Conservation (phyloP, 179 eudicot genomes). For the Sideroxylon spinosum region DNA sequence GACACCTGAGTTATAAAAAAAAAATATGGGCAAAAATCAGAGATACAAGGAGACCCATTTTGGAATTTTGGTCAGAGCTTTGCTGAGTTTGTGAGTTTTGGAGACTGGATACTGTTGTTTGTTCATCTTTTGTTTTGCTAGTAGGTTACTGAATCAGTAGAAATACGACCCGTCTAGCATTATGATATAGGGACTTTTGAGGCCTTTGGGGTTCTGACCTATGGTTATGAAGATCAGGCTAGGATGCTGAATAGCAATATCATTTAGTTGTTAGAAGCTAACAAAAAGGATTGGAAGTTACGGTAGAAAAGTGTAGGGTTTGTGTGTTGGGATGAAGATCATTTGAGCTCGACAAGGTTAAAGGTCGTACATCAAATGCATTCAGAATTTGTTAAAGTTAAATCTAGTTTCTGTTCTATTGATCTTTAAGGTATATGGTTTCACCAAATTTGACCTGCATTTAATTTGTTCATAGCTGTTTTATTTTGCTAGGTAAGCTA, state of each 20-base stretch:
- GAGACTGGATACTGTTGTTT: neutral
- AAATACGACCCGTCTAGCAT: neutral
- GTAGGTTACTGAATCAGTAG: neutral
- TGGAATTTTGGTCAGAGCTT: neutral
- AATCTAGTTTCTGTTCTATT: neutral
- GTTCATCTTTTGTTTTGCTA: neutral
- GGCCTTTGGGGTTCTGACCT: neutral
- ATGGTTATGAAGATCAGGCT: neutral
- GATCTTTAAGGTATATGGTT: neutral
- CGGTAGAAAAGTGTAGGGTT: neutral
- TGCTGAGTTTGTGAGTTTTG: constrained; percentile 1
- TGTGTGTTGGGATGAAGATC: constrained; percentile 3
- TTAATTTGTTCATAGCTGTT: constrained; percentile 1
- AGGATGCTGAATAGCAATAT: neutral
- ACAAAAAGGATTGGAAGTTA: neutral
- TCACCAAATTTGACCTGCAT: neutral
- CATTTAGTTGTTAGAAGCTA: neutral
- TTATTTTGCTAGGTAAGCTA: neutral
- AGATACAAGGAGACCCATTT: neutral
- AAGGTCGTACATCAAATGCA: neutral
- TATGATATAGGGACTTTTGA: neutral
- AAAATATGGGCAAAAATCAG: neutral
- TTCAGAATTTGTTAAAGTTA: constrained; percentile 1
- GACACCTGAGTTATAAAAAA: no score
- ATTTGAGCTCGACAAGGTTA: neutral